Evolutionary conservation across 2,329 filamentous ascomycete genomes (phyloP).

Genomic region (Ophidiomyces ophidiicola): DNA sequence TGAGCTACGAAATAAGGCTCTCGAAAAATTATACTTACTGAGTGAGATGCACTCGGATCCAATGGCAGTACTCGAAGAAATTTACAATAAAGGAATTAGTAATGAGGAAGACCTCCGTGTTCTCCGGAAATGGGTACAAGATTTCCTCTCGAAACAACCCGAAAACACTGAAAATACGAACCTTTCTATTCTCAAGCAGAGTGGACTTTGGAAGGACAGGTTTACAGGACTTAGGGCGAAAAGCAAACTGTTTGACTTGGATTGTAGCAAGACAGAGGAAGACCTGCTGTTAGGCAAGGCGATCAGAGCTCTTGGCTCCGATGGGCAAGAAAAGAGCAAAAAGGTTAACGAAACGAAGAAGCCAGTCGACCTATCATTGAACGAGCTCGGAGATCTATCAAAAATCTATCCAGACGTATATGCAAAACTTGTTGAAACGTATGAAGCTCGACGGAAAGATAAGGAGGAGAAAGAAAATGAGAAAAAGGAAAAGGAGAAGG

Average conservation of each 20-base stretch:
- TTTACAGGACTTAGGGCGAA: conserved; percentile 9
- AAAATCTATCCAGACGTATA: conserved; percentile 1
- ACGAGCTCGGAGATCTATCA: neutral
- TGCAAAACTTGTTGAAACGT: conserved; percentile 3
- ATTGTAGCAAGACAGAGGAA: conserved; percentile 9
- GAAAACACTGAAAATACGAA: conserved; percentile 7
- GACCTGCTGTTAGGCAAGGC: conserved; percentile 10
- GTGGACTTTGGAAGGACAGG: conserved; percentile 10
- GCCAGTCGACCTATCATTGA: neutral
- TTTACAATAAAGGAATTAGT: conserved; percentile 11
- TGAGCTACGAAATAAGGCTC: conserved; percentile 12
- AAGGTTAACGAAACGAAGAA: conserved; percentile 13
- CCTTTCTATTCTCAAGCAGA: conserved; percentile 10
- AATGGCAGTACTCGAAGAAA: conserved; percentile 12
- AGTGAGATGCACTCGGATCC: conserved; percentile 12
- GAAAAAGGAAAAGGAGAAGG: conserved; percentile 10
- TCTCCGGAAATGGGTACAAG: conserved; percentile 12
- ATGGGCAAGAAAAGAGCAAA: neutral
- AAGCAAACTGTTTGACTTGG: conserved; percentile 6
- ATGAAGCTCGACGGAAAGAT: neutral
- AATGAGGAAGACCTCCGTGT: conserved; percentile 10
- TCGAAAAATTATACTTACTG: conserved; percentile 12
- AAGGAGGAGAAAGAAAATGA: conserved; percentile 7
- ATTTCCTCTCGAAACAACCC: conserved; percentile 11
- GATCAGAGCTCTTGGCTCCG: conserved; percentile 1